A percentile compares a stretch with the other conserved stretches of the same genome.
phyloP scores from a whole-genome alignment of 768 basidiomycete species.

The Serendipita indica region DNA sequence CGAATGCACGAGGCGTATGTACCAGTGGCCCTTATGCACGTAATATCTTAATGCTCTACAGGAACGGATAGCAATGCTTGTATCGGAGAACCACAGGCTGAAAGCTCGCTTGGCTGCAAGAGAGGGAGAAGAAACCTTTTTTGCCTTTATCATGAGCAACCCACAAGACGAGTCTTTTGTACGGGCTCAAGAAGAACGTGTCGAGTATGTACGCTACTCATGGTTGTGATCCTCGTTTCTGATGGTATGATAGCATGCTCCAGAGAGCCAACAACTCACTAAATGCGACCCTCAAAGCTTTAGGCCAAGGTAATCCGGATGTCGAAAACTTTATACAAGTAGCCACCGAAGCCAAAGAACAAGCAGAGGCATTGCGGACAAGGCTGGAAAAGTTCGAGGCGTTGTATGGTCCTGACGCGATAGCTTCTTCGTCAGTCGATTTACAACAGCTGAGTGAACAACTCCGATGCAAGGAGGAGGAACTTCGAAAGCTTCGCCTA shows the following conservation, averaged over 20 bases:
- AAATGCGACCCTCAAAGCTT: slow-evolving; percentile 33
- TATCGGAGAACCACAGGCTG: slow-evolving; percentile 57
- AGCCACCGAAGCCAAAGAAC: slow-evolving; percentile 20
- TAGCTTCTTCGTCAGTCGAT: slow-evolving; percentile 37
- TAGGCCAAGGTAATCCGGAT: slow-evolving; percentile 40
- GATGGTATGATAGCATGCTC: slow-evolving; percentile 32
- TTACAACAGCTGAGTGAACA: slow-evolving; percentile 34
- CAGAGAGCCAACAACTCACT: slow-evolving; percentile 34
- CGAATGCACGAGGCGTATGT: slow-evolving; percentile 43
- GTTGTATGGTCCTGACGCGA: slow-evolving; percentile 39
- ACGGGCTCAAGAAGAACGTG: slow-evolving; percentile 26
- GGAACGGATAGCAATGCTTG: slow-evolving; percentile 58
- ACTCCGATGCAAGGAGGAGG: slow-evolving; percentile 52
- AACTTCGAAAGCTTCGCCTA: slow-evolving; percentile 45
- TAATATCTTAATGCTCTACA: slow-evolving; percentile 19
- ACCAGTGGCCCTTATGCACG: slow-evolving; percentile 12
- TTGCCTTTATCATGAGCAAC: slow-evolving; percentile 51
- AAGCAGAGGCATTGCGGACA: slow-evolving; percentile 15
- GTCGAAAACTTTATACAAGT: slow-evolving; percentile 27
- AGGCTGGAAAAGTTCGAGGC: slow-evolving; percentile 44
- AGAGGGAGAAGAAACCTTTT: slow-evolving; percentile 51
- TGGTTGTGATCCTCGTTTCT: slow-evolving; percentile 12
- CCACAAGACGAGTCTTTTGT: slow-evolving; percentile 26
- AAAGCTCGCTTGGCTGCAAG: slow-evolving; percentile 66
- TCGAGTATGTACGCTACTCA: slow-evolving; percentile 11